phyloP scores from a whole-genome alignment of 768 basidiomycete species.

The Agaricus blazei region DNA sequence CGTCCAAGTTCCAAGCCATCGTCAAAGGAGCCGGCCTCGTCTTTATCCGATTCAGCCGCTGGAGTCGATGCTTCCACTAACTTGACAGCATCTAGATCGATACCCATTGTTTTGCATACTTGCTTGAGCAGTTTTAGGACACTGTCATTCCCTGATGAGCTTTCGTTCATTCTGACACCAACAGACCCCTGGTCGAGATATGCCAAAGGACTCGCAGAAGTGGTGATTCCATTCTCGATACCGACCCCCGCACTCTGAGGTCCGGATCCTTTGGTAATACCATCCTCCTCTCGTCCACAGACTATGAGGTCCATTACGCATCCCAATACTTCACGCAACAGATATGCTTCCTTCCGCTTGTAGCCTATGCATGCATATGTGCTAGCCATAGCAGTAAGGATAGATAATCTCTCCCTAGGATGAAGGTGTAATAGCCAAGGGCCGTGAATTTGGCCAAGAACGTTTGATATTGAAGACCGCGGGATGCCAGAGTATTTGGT shows the following conservation, averaged over 20 bases:
- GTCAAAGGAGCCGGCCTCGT: conserved; percentile 33
- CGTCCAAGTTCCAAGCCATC: not conserved
- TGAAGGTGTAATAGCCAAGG: conserved; percentile 85
- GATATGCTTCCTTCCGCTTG: conserved; percentile 81
- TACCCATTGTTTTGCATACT: conserved; percentile 74
- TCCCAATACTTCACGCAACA: conserved; percentile 81
- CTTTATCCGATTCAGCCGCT: not conserved
- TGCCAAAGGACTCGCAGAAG: conserved; percentile 16
- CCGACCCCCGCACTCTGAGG: conserved; percentile 40
- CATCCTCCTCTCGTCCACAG: conserved; percentile 75
- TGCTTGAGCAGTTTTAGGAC: conserved; percentile 71
- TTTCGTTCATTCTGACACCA: conserved; percentile 69
- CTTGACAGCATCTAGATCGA: conserved; percentile 71
- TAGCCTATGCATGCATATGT: conserved; percentile 81
- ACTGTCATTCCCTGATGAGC: conserved; percentile 75
- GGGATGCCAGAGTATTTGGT: conserved; percentile 65
- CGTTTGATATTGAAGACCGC: conserved; percentile 58
- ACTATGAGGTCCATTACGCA: conserved; percentile 82
- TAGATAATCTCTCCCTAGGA: conserved; percentile 64
- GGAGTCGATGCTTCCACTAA: conserved; percentile 29
- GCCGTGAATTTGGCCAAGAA: conserved; percentile 73
- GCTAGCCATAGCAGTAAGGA: conserved; percentile 67
- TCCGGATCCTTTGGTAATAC: conserved; percentile 37
- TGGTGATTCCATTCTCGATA: conserved; percentile 38
- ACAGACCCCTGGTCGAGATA: conserved; percentile 44